Percentiles rank a stretch among this genome's conserved stretches.
Evolutionary conservation across 257 asterid species (phyloP).

Genomic region (Solanum bulbocastanum): DNA sequence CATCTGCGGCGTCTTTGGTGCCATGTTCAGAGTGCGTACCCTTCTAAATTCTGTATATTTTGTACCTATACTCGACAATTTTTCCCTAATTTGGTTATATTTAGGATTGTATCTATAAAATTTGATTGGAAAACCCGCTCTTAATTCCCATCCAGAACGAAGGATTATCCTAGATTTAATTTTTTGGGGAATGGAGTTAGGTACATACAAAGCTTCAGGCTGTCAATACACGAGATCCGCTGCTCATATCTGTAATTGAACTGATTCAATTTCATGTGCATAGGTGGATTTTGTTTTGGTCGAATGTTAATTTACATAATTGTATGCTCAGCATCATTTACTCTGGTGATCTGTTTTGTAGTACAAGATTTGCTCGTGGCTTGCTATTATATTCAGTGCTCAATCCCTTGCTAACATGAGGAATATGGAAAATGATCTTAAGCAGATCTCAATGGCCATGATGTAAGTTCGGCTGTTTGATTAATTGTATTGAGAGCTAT

Average conservation of each 20-base stretch:
- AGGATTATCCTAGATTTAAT: not conserved
- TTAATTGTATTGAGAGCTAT: not conserved
- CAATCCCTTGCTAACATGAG: slow-evolving; percentile 90
- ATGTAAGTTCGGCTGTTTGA: slow-evolving; percentile 45
- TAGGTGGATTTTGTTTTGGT: not conserved
- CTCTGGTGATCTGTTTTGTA: slow-evolving; percentile 12
- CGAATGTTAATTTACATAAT: not conserved
- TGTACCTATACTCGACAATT: not conserved
- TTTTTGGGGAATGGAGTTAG: not conserved
- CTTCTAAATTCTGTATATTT: not conserved
- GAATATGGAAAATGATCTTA: slow-evolving; percentile 86
- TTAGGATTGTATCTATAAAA: not conserved
- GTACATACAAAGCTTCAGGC: not conserved
- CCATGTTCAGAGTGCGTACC: slow-evolving; percentile 34
- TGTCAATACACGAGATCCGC: not conserved
- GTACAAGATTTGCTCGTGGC: slow-evolving; percentile 93
- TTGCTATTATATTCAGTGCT: slow-evolving; percentile 77
- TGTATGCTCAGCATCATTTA: not conserved
- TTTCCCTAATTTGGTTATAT: not conserved
- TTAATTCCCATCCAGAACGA: not conserved
- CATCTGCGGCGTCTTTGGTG: slow-evolving; percentile 73
- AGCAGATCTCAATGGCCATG: slow-evolving; percentile 99
- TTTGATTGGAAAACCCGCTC: not conserved
- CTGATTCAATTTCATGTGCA: not conserved
- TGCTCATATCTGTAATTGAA: not conserved